These are phyloP conservation scores for Saccharata proteae DNA, from an alignment of 2,329 filamentous ascomycete genomes.

Conservation along the genomic window DNA sequence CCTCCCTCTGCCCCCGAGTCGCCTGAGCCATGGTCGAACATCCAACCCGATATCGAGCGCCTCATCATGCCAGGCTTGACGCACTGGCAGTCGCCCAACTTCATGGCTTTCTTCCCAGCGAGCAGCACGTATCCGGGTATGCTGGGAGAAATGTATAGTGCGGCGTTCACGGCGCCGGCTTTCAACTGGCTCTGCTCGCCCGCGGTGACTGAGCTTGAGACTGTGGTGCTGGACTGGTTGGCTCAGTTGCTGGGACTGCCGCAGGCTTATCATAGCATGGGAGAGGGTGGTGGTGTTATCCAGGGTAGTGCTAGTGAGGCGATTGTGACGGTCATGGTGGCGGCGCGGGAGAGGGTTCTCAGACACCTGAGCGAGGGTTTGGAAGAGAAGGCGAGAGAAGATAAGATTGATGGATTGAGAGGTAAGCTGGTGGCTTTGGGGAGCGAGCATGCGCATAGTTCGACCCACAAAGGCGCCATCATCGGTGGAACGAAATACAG, in stretches of 20 bases:
- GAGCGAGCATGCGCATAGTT: slow-evolving; percentile 68
- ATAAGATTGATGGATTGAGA: slow-evolving; percentile 54
- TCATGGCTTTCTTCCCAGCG: slow-evolving; percentile 92
- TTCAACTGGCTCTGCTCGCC: slow-evolving; percentile 98
- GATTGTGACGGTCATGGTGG: slow-evolving; percentile 74
- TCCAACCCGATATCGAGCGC: slow-evolving; percentile 69
- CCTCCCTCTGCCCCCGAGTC: slow-evolving; percentile 52
- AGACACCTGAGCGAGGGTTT: slow-evolving; percentile 20
- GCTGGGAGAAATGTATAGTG: slow-evolving; percentile 83
- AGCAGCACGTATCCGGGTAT: slow-evolving; percentile 72
- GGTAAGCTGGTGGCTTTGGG: slow-evolving; percentile 68
- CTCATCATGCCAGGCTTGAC: slow-evolving; percentile 89
- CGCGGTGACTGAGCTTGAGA: slow-evolving; percentile 86
- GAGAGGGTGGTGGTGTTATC: slow-evolving; percentile 80
- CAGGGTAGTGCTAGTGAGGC: slow-evolving; percentile 86
- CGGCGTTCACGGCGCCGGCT: slow-evolving; percentile 76
- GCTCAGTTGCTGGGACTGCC: slow-evolving; percentile 65
- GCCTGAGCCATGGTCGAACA: slow-evolving; percentile 63
- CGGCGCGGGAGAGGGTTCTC: slow-evolving; percentile 54
- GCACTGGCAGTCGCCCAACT: slow-evolving; percentile 89
- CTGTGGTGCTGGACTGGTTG: slow-evolving; percentile 85
- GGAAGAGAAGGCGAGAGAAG: slow-evolving; percentile 47
- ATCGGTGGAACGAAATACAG: slow-evolving; percentile 77
- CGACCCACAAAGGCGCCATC: slow-evolving; percentile 75
- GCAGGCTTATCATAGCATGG: slow-evolving; percentile 58